Percentiles rank a stretch among this genome's conserved stretches.
Evolutionary conservation across 306 rosid species (phyloP).

Genomic region (Herpetospermum pedunculosum): DNA sequence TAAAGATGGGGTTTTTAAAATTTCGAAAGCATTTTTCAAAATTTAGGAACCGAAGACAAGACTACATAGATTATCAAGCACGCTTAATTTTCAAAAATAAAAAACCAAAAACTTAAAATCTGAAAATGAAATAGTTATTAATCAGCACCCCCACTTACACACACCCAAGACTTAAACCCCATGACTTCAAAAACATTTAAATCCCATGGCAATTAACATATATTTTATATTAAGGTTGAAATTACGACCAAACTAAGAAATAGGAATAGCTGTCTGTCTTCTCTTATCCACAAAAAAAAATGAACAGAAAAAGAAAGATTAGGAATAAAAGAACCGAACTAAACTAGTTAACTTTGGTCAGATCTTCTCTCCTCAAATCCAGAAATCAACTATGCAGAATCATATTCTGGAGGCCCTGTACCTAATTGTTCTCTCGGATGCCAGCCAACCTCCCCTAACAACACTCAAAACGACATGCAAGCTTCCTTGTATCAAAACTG

Average conservation of each 20-base stretch:
- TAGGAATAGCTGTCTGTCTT: background rate
- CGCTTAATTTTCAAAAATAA: background rate
- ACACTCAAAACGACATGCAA: background rate
- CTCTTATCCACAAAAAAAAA: no score
- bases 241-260: background rate
- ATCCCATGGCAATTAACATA: background rate
- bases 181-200: background rate
- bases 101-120: background rate
- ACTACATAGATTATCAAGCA: background rate
- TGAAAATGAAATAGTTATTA: background rate
- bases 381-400: background rate
- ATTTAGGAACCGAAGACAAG: background rate
- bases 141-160: background rate
- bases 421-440: background rate
- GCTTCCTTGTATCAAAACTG: background rate
- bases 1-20: background rate
- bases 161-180: background rate
- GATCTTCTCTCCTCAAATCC: background rate
- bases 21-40: background rate
- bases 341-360: background rate
- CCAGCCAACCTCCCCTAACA: background rate
- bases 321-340: background rate
- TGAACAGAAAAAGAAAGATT: no score
- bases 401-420: background rate
- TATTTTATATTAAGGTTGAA: background rate